Base-by-base conservation (phyloP, 2,329 filamentous ascomycete species). In the Cadophora gregata region DNA sequence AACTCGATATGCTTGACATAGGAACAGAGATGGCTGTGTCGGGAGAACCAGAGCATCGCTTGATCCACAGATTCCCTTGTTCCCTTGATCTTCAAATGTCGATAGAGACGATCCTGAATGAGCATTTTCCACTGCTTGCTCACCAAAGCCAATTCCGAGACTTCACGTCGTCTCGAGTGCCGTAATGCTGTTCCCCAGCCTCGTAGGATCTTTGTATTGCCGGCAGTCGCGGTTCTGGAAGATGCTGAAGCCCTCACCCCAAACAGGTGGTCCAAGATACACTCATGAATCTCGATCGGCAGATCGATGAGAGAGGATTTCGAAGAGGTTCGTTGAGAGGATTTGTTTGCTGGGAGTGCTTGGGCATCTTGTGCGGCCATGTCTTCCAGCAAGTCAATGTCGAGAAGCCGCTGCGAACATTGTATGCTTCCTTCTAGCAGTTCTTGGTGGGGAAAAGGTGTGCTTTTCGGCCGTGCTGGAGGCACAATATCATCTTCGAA, bases 11-110 rank as follows among this genome's bases (percentile, higher is more conserved):
- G 90, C 70, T 88, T 88, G 67, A 93, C 87, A 71, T 92, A 87
- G 9, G 79, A 72, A 24, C 85, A 83, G 6, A 93, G 83, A 73
- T 91, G 86, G 31, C 83, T 80, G 67, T 88, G 83, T 10, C 78
- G 71, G 19, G 79, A 77, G 71, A 93, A 90, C 81, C 90, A 92
- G 38, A 79, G 70, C 69, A 85, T 81, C 7, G 89, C 86, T 58
- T 87, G 82, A 50, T 85, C 79, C 48, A 92, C 79, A 19, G 85
- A 89, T n/a, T 85, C 82, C 45, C 85, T 80, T 0, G 89, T 92
- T 0, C 89, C 90, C 79, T 92, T 91, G 72, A 93, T 81, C 78
- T 93, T 92, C 79, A 93, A 86, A 76, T 92, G 90, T 50, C 90
- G 84, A 78, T 92, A 93, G 2, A 93, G 84, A 45, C 90, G 84